Conservation (phyloP, 495 filamentous ascomycete species). For the Xylaria longipes region DNA sequence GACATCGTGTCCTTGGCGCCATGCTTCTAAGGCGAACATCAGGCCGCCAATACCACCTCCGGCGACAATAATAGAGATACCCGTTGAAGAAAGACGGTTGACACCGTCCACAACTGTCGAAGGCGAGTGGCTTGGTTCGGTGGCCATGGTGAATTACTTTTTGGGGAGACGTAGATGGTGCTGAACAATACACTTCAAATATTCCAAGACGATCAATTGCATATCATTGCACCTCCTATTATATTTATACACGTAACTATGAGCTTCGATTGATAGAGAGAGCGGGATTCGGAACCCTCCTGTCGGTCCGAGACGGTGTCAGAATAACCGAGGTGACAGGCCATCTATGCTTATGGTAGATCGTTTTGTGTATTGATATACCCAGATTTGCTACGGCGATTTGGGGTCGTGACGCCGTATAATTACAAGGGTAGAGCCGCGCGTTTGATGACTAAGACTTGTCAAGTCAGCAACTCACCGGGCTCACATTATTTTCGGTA, state of each 20-base stretch:
- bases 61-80: constrained; percentile 22
- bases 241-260: not conserved
- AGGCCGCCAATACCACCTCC: constrained; percentile 11
- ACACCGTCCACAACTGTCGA: not conserved
- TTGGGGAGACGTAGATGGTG: not conserved
- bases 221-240: not conserved
- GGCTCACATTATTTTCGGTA: not conserved
- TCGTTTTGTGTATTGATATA: not conserved
- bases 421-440: not conserved
- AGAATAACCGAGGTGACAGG: not conserved
- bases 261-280: not conserved
- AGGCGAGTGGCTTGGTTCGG: not conserved
- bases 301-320: not conserved
- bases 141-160: not conserved
- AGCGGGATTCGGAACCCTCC: not conserved
- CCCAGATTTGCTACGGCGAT: not conserved
- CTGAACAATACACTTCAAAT: not conserved
- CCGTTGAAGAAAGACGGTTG: constrained; percentile 2
- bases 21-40: constrained; percentile 18
- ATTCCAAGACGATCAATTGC: not conserved
- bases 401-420: not conserved
- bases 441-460: not conserved
- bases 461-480: not conserved
- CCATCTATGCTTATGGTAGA: not conserved
- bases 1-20: constrained; percentile 13